These are phyloP conservation scores for Fusarium domesticum DNA, from an alignment of 2,329 filamentous ascomycete genomes.

Conservation along the genomic window DNA sequence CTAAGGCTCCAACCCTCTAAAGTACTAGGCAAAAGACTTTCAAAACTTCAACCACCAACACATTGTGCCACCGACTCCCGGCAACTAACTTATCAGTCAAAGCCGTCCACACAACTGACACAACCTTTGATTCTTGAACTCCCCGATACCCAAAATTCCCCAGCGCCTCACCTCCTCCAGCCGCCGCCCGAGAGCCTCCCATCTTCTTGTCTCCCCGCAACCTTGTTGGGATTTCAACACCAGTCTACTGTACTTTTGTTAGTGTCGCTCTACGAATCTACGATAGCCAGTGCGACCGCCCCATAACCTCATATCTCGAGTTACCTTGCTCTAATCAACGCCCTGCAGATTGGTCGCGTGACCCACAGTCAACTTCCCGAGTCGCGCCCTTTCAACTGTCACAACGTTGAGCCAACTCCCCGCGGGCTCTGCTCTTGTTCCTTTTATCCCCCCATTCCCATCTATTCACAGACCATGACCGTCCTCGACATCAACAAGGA, in stretches of 20 bases:
- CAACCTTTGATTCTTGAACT: neutral
- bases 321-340: slow-evolving; percentile 4
- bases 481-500: slow-evolving; percentile 70
- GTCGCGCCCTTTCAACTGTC: slow-evolving; percentile 26
- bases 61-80: too few relatives aligned
- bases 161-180: neutral
- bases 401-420: slow-evolving; percentile 7
- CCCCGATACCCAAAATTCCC: neutral
- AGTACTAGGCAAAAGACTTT: too few relatives aligned
- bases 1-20: too few relatives aligned
- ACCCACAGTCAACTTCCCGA: slow-evolving; percentile 27
- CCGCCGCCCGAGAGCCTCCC: neutral
- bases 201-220: neutral
- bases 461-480: slow-evolving; percentile 46
- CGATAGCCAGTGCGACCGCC: too few relatives aligned
- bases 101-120: neutral
- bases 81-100: neutral
- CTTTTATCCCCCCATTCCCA: slow-evolving; percentile 3
- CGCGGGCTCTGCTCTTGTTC: slow-evolving; percentile 4
- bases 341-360: slow-evolving; percentile 27
- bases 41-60: too few relatives aligned
- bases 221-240: slow-evolving; percentile 11
- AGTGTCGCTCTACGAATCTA: too few relatives aligned
- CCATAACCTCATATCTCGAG: slow-evolving; percentile 7
- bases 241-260: neutral